phyloP scores from a whole-genome alignment of 163 green algal species.

The Prototheca wickerhamii region DNA sequence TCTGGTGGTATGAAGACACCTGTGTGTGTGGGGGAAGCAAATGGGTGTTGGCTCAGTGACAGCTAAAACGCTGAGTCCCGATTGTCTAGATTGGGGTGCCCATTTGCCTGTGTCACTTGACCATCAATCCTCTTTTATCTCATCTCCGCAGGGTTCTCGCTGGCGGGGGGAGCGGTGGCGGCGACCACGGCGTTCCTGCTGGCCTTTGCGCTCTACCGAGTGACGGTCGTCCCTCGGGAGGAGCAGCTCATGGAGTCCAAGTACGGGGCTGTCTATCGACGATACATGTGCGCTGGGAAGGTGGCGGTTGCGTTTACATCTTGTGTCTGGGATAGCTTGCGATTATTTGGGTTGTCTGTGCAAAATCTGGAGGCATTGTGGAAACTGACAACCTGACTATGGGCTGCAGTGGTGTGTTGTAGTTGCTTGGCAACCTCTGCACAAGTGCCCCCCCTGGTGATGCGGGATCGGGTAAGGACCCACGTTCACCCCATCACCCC shows the following conservation, averaged over 20 bases:
- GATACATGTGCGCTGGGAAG: conserved; percentile 3
- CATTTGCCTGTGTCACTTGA: not conserved
- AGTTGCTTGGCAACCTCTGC: too few relatives aligned
- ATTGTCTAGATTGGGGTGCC: not conserved
- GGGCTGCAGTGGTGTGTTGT: too few relatives aligned
- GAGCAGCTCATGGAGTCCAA: conserved; percentile 9
- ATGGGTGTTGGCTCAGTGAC: not conserved
- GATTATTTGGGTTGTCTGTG: too few relatives aligned
- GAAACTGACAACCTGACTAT: too few relatives aligned
- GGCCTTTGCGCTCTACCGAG: conserved; percentile 23
- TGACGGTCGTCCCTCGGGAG: conserved; percentile 18
- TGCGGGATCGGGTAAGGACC: not conserved
- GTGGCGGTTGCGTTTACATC: too few relatives aligned
- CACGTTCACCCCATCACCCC: not conserved
- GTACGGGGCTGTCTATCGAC: not conserved
- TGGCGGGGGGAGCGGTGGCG: conserved; percentile 24
- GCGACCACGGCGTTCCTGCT: conserved; percentile 14
- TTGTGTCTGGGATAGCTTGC: too few relatives aligned
- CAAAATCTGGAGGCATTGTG: too few relatives aligned
- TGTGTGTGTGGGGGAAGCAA: not conserved
- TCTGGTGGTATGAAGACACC: too few relatives aligned
- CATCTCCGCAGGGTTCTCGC: conserved; percentile 26
- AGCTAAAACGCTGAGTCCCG: too few relatives aligned
- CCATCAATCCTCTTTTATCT: not conserved
- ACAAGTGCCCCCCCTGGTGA: too few relatives aligned